phyloP scores from a whole-genome alignment of 345 rosid species.

The Eucalyptus grandis region DNA sequence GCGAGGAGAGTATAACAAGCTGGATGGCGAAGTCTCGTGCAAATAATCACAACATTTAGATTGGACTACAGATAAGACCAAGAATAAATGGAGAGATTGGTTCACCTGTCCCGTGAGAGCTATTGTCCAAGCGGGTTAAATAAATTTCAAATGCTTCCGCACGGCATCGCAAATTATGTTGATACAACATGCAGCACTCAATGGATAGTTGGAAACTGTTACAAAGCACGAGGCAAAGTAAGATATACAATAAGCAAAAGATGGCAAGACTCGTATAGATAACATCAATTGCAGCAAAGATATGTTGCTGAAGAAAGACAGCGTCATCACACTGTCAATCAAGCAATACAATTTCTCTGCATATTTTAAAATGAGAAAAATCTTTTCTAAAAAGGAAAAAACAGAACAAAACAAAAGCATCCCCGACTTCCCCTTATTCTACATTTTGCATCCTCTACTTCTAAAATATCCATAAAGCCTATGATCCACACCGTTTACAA shows the following conservation, averaged over 20 bases:
- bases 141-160: slow-evolving; percentile 5
- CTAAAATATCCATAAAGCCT: not conserved
- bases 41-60: not conserved
- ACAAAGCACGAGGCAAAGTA: not conserved
- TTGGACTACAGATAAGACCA: not conserved
- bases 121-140: not conserved
- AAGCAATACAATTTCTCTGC: not conserved
- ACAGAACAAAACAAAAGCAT: not conserved
- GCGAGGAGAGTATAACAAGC: not conserved
- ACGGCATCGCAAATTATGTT: slow-evolving; percentile 66
- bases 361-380: not conserved
- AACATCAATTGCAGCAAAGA: not conserved
- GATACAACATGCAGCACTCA: slow-evolving; percentile 84
- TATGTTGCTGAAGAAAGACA: not conserved
- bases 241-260: not conserved
- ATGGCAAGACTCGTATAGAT: not conserved
- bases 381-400: not conserved
- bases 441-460: not conserved
- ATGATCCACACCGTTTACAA: not conserved
- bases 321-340: not conserved
- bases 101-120: not conserved
- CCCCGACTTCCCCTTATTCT: not conserved
- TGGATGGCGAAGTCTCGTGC: not conserved
- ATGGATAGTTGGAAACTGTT: slow-evolving; percentile 83
- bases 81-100: not conserved